phyloP scores from a whole-genome alignment of 352 stramenopile genomes.

The Pythium dissotocum region DNA sequence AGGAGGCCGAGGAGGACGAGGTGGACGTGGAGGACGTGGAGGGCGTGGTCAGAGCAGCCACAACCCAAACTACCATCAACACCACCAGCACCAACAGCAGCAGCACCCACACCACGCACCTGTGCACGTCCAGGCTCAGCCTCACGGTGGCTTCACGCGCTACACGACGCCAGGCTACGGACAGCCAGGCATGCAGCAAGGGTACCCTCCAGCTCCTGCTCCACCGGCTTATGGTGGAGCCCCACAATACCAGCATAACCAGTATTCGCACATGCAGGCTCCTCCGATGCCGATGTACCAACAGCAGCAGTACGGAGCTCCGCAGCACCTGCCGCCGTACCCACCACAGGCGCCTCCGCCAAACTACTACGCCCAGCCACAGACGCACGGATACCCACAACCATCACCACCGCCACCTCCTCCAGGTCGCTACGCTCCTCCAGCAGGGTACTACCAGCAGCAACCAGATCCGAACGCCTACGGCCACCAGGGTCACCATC shows the following conservation, averaged over 20 bases:
- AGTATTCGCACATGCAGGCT: conserved; percentile 16
- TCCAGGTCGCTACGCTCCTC: conserved; percentile 22
- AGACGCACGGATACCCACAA: conserved; percentile 19
- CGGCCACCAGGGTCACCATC: conserved; percentile 18
- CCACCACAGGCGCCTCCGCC: conserved; percentile 20
- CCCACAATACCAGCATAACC: conserved; percentile 20
- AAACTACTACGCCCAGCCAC: conserved; percentile 26
- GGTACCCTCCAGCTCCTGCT: conserved; percentile 14
- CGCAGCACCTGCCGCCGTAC: conserved; percentile 23
- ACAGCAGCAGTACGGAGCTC: conserved; percentile 13
- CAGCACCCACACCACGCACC: conserved; percentile 4
- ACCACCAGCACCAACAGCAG: conserved; percentile 6
- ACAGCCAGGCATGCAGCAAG: conserved; percentile 10
- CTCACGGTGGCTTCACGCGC: conserved; percentile 28
- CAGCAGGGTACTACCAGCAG: conserved; percentile 26
- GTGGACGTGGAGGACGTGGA: conserved; percentile 16
- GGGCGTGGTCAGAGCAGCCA: neutral
- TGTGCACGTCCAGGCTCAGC: conserved; percentile 26
- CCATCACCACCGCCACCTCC: conserved; percentile 16
- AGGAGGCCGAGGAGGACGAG: conserved; percentile 19
- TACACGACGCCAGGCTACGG: conserved; percentile 32
- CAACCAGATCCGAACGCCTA: conserved; percentile 16
- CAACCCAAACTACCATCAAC: conserved; percentile 9
- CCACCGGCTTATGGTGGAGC: conserved; percentile 11
- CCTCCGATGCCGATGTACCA: conserved; percentile 24